A percentile compares a stretch with the other conserved stretches of the same genome.
phyloP scores from a whole-genome alignment of 371 early-diverging fungal genomes.

The Rhizopus delemar region DNA sequence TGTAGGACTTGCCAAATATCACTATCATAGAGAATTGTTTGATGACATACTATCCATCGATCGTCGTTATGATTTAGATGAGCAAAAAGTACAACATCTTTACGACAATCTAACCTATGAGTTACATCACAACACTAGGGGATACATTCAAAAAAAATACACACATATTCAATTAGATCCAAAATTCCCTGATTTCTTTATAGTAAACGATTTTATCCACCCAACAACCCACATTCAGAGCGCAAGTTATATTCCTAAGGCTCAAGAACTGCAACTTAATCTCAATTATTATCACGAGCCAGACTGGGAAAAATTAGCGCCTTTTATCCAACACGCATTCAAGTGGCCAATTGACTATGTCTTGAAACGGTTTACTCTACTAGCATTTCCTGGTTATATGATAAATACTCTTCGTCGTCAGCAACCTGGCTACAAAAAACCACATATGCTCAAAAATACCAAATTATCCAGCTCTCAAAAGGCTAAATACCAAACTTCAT shows the following conservation, averaged over 20 bases:
- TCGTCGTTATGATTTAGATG: conserved; percentile 8
- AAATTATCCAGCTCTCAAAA: neutral
- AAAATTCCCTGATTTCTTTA: conserved; percentile 18
- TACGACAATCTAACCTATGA: conserved; percentile 29
- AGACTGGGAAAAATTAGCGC: conserved; percentile 15
- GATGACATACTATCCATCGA: conserved; percentile 15
- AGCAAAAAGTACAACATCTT: conserved; percentile 19
- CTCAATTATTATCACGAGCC: conserved; percentile 17
- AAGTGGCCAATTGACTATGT: conserved; percentile 16
- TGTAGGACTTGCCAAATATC: conserved; percentile 30
- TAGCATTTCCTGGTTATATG: conserved; percentile 26
- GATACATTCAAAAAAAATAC: conserved; percentile 9
- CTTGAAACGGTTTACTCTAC: conserved; percentile 11
- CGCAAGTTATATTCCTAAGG: neutral
- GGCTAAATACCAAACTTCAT: neutral
- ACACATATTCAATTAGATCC: conserved; percentile 13
- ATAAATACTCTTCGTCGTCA: conserved; percentile 4
- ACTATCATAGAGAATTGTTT: conserved; percentile 24
- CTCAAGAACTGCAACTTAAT: conserved; percentile 1
- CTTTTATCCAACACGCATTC: conserved; percentile 15
- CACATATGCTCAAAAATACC: neutral
- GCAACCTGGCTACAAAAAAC: neutral
- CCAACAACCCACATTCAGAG: conserved; percentile 19
- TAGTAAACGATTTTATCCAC: conserved; percentile 23
- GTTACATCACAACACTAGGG: conserved; percentile 17